Conservation (phyloP, 2,329 filamentous ascomycete species). For the Cytospora paraplurivora region DNA sequence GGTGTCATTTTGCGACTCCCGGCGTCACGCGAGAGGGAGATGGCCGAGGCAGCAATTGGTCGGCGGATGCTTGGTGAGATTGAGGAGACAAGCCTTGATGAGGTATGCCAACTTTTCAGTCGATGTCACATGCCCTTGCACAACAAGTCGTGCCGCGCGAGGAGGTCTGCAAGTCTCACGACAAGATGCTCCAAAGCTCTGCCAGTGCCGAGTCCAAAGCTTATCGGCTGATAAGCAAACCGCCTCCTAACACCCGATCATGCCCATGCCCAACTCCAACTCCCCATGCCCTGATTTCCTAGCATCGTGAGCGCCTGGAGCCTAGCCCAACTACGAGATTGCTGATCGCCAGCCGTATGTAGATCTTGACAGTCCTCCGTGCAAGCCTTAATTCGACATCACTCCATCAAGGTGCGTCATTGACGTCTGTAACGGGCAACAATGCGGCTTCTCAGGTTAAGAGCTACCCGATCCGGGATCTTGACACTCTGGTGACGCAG, state of each 20-base stretch:
- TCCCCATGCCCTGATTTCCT: constrained; percentile 22
- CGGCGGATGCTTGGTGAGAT: constrained; percentile 55
- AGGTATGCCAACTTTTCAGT: constrained; percentile 45
- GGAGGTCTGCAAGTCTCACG: not conserved
- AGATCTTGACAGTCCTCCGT: constrained; percentile 36
- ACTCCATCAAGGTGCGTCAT: constrained; percentile 12
- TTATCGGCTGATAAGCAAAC: constrained; percentile 27
- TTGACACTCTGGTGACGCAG: constrained; percentile 49
- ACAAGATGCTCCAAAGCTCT: constrained; percentile 5
- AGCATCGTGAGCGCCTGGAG: constrained; percentile 13
- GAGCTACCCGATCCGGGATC: constrained; percentile 45
- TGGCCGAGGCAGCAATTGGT: constrained; percentile 48
- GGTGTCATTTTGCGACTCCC: constrained; percentile 54
- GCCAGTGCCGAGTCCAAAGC: not conserved
- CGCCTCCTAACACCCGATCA: constrained; percentile 8
- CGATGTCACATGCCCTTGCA: not conserved
- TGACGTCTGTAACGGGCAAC: constrained; percentile 24
- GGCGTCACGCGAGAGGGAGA: constrained; percentile 26
- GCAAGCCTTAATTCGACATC: constrained; percentile 30
- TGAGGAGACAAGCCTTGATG: constrained; percentile 59
- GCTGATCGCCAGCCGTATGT: constrained; percentile 23
- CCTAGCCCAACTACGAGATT: constrained; percentile 11
- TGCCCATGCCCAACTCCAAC: constrained; percentile 27
- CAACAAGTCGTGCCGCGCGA: not conserved
- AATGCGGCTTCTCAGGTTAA: constrained; percentile 22